Conservation (phyloP, 768 basidiomycete genomes). For the Lactarius pseudohatsudake region DNA sequence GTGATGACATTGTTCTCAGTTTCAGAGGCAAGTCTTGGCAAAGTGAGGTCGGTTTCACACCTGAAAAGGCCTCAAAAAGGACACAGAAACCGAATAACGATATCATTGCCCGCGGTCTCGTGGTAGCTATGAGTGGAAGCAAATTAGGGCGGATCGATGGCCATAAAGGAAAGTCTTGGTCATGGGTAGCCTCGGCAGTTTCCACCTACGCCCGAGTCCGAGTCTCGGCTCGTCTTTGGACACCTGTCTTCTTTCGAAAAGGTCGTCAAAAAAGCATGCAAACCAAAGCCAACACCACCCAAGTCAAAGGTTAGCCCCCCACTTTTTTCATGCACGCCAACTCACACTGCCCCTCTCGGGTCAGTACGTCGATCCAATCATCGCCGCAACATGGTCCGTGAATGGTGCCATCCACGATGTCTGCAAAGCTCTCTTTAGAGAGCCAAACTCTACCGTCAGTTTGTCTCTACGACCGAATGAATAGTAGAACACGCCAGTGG, state of each 20-base stretch:
- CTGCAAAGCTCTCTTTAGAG: constrained; percentile 73
- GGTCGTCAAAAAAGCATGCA: constrained; percentile 94
- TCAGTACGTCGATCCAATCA: constrained; percentile 95
- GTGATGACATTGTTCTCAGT: too few relatives aligned
- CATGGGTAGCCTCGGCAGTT: background rate
- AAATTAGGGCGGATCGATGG: too few relatives aligned
- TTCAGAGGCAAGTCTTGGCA: too few relatives aligned
- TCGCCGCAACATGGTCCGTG: constrained; percentile 93
- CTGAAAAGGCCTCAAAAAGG: too few relatives aligned
- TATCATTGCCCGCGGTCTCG: too few relatives aligned
- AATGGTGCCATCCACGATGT: constrained; percentile 93
- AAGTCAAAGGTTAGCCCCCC: constrained; percentile 80
- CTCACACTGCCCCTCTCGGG: background rate
- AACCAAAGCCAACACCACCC: constrained; percentile 93
- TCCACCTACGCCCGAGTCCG: background rate
- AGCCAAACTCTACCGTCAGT: constrained; percentile 75
- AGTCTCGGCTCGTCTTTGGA: background rate
- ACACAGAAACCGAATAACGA: too few relatives aligned
- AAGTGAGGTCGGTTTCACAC: too few relatives aligned
- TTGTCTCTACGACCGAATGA: constrained; percentile 9
- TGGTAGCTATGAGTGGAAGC: too few relatives aligned
- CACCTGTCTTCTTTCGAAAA: constrained; percentile 75
- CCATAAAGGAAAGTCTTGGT: background rate
- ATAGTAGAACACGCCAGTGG: background rate
- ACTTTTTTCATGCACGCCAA: background rate